These are phyloP conservation scores for Astraeus odoratus DNA, from an alignment of 768 basidiomycete species.

Conservation along the genomic window DNA sequence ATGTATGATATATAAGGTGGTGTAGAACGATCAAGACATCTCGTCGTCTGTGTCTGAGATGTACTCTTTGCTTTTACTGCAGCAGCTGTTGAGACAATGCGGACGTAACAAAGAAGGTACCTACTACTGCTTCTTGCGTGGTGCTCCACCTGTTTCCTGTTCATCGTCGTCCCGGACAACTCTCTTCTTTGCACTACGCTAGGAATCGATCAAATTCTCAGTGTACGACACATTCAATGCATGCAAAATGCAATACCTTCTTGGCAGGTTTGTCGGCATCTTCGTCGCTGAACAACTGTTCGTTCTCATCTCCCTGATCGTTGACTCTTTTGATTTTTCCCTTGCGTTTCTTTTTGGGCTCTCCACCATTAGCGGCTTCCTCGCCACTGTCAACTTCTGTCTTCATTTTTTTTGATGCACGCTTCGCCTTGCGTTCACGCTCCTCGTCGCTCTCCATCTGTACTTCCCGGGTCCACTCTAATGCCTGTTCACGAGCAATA, in stretches of 20 bases:
- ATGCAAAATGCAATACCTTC: constrained; percentile 44
- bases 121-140: constrained; percentile 73
- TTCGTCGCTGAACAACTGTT: constrained; percentile 65
- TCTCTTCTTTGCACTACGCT: constrained; percentile 60
- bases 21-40: constrained; percentile 26
- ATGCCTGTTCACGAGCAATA: constrained; percentile 68
- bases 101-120: constrained; percentile 21
- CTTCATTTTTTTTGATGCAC: constrained; percentile 46
- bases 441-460: constrained; percentile 74
- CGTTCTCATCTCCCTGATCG: constrained; percentile 53
- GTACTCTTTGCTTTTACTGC: constrained; percentile 83
- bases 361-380: constrained; percentile 33
- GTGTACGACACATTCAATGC: not conserved
- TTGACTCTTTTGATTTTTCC: constrained; percentile 58
- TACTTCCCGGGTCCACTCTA: constrained; percentile 67
- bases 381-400: constrained; percentile 47
- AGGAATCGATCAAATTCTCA: not conserved
- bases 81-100: not conserved
- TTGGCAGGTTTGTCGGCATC: constrained; percentile 49
- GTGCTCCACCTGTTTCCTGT: constrained; percentile 55
- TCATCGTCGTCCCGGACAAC: constrained; percentile 75
- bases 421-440: constrained; percentile 57
- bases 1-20: constrained; percentile 10
- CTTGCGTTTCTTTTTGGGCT: constrained; percentile 75
- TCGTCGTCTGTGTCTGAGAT: constrained; percentile 87